These are phyloP conservation scores for Carnegiea gigantea DNA, from an alignment of 179 eudicot genomes.

Conservation along the genomic window DNA sequence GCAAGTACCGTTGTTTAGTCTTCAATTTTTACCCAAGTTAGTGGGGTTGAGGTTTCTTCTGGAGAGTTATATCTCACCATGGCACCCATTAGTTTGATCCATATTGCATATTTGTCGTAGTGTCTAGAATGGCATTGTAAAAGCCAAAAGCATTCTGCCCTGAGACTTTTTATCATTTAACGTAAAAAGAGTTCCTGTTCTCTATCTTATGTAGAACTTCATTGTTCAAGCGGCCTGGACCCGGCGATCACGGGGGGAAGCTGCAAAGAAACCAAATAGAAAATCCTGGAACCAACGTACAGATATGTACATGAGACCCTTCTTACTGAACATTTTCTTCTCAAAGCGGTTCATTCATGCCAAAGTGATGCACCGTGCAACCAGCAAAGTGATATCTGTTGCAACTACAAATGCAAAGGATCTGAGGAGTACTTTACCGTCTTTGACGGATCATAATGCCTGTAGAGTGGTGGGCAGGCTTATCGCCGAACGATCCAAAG, in stretches of 20 bases:
- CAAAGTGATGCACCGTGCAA: conserved; percentile 75
- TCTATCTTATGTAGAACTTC: conserved; percentile 18
- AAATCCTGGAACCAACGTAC: conserved; percentile 91
- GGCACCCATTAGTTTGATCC: background rate
- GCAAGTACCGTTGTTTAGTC: background rate
- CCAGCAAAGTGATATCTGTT: conserved; percentile 47
- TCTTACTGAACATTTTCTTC: conserved; percentile 74
- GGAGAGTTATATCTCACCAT: background rate
- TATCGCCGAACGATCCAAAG: conserved; percentile 3
- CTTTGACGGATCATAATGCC: conserved; percentile 65
- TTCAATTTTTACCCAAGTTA: background rate
- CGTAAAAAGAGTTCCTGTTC: background rate
- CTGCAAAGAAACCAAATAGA: conserved; percentile 61
- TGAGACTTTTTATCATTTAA: background rate
- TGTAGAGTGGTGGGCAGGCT: conserved; percentile 48
- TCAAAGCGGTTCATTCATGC: conserved; percentile 79
- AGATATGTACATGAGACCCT: conserved; percentile 95
- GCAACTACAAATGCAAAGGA: conserved; percentile 92
- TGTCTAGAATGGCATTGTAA: background rate
- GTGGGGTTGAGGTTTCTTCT: too few species aligned
- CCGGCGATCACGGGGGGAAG: conserved; percentile 78
- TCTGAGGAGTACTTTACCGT: conserved; percentile 64
- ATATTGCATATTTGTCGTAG: background rate
- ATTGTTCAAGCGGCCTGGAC: conserved; percentile 93
- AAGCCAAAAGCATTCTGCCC: background rate